A percentile compares a stretch with the other conserved stretches of the same genome.
phyloP scores from a whole-genome alignment of 306 rosid genomes.

The Citrullus mucosospermus region DNA sequence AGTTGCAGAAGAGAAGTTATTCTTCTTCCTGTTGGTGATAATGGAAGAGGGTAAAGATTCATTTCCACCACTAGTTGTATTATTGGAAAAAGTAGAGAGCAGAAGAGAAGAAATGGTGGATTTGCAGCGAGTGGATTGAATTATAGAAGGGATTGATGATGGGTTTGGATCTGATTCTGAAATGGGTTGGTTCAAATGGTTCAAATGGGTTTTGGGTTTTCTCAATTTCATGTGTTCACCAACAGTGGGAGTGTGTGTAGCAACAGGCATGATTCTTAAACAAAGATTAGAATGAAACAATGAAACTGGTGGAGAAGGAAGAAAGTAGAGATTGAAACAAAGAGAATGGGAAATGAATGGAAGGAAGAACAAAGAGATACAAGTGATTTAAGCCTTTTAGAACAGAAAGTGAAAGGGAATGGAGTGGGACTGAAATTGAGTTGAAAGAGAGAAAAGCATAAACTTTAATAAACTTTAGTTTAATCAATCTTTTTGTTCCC shows the following conservation, averaged over 20 bases:
- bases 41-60: constrained; percentile 28
- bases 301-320: not conserved
- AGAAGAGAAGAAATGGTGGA: constrained; percentile 75
- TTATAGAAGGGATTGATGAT: constrained; percentile 29
- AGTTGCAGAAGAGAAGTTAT: constrained; percentile 41
- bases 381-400: not conserved
- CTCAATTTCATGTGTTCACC: constrained; percentile 52
- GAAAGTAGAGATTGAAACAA: not conserved
- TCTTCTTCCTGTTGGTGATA: constrained; percentile 38
- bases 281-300: constrained; percentile 3
- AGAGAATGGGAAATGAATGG: not conserved
- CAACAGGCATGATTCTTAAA: constrained; percentile 39
- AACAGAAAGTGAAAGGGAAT: constrained; percentile 16
- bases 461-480: constrained; percentile 2
- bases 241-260: constrained; percentile 21
- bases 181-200: constrained; percentile 34
- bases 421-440: constrained; percentile 6
- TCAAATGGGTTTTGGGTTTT: constrained; percentile 46
- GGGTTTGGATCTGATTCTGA: constrained; percentile 49
- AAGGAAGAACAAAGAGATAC: not conserved
- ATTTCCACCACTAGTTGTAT: constrained; percentile 7
- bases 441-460: constrained; percentile 6
- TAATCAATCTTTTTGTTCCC: not conserved
- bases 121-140: constrained; percentile 59
- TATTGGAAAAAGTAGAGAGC: constrained; percentile 48